Percentiles rank a stretch among this genome's conserved stretches.
phyloP scores from a whole-genome alignment of 148 eudicot species.

The Polygonum aviculare region DNA sequence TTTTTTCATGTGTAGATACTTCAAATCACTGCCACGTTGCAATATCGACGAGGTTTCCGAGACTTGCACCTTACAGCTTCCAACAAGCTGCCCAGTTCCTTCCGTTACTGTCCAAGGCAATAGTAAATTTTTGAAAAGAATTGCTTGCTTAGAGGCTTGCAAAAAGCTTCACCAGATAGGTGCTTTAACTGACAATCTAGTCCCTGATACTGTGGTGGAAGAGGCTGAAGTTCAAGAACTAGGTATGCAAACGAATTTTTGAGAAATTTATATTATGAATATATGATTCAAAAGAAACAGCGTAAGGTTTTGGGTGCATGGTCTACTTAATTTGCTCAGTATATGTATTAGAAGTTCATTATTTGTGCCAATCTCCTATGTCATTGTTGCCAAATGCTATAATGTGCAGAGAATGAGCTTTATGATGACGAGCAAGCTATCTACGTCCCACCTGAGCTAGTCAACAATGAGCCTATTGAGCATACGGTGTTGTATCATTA shows the following conservation, averaged over 20 bases:
- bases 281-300: not conserved
- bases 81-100: conserved; percentile 57
- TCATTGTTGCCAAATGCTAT: not conserved
- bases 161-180: conserved; percentile 59
- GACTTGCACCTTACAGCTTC: conserved; percentile 58
- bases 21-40: conserved; percentile 60
- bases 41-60: conserved; percentile 31
- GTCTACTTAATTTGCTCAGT: not conserved
- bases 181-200: conserved; percentile 74
- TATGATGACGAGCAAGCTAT: conserved; percentile 32
- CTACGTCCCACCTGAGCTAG: conserved; percentile 67
- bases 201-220: conserved; percentile 61
- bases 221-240: conserved; percentile 21
- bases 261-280: not conserved
- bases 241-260: not conserved
- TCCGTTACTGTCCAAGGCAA: conserved; percentile 37
- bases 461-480: conserved; percentile 19
- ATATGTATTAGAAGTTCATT: not conserved
- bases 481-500: conserved; percentile 34
- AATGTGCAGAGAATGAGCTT: conserved; percentile 14
- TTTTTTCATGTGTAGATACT: conserved; percentile 38
- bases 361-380: not conserved
- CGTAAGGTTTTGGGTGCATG: not conserved
- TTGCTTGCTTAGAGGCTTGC: conserved; percentile 86
- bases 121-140: conserved; percentile 48